Base-by-base conservation (phyloP, 495 filamentous ascomycete species). In the Penicillium fimorum region DNA sequence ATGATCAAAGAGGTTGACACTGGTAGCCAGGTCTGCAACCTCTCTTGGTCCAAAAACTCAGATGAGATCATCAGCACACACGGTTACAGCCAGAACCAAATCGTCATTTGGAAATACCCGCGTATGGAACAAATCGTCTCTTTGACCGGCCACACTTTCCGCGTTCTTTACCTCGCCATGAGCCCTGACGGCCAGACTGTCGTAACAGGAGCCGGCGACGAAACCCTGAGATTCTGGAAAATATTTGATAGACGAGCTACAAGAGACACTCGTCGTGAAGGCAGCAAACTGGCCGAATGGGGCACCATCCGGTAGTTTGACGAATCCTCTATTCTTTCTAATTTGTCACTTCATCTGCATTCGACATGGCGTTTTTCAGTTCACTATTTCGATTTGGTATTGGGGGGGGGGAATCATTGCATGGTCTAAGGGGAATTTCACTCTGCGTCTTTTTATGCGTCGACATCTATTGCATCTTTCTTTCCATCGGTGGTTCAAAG, bases 81-180 rank as follows among this genome's bases (percentile, higher is more conserved):
- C 67, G 94, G 94, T n/a, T 98, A 96, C 76, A 88, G 83, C 53
- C 95, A 98, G 68, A 96, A 98, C 65, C 92, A 97, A 69, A 96
- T 98, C 60, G 91, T 97, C 17, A 87, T 98, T 54, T 98, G 94
- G 94, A 97, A 97, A 68, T 97, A 97, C 68, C 94, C 94, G 1
- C 89, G 85, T 64, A 97, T 98, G 95, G 89, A 89, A 38, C 94
- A 97, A 63, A 91, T 98, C 6, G 94, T 88, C 13, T 95, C 89
- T 55, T 75, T 98, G 35, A 97, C 95, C 0, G 94, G 94, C 0
- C 94, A 98, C 70, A 98, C 94, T 0, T 98, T 92, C 72, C 84
- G 94, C 49, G 94, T 98, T 5, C 80, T 98, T 5, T 98, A 97
- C 70, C 81, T 98, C 22, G 91, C 92, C 7, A 97, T 97, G 92